These are phyloP conservation scores for Tuctoria greenei DNA, from an alignment of 176 grass and related monocot species.

Conservation along the genomic window DNA sequence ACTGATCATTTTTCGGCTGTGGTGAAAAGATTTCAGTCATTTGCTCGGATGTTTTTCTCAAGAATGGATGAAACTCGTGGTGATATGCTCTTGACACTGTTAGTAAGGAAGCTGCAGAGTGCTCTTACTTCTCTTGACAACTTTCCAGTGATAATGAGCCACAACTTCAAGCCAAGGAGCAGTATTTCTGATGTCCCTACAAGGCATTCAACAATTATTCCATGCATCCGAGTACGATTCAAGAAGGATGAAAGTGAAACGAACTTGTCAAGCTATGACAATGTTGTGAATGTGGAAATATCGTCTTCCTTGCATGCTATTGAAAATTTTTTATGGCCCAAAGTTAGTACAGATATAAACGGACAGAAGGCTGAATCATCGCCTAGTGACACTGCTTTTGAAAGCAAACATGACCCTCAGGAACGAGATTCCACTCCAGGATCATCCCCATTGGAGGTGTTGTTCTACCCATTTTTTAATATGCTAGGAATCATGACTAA, in stretches of 20 bases:
- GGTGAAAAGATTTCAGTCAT: constrained; percentile 82
- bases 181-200: constrained; percentile 67
- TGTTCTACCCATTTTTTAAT: constrained; percentile 29
- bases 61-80: constrained; percentile 53
- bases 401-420: constrained; percentile 39
- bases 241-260: constrained; percentile 69
- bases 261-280: constrained; percentile 55
- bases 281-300: constrained; percentile 63
- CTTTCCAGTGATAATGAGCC: constrained; percentile 87
- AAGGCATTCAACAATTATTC: constrained; percentile 56
- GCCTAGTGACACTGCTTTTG: constrained; percentile 28
- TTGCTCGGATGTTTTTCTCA: constrained; percentile 65
- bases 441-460: constrained; percentile 62
- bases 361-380: constrained; percentile 37
- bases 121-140: constrained; percentile 96
- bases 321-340: constrained; percentile 78
- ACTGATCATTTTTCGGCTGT: constrained; percentile 56
- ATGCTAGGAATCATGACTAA: constrained; percentile 1
- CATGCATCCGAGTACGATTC: constrained; percentile 83
- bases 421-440: constrained; percentile 46
- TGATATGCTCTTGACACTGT: constrained; percentile 64
- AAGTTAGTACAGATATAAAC: constrained; percentile 44
- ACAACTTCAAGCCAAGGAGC: constrained; percentile 71
- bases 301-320: constrained; percentile 67
- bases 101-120: constrained; percentile 84